phyloP scores from a whole-genome alignment of 1,284 basidiomycete genomes.

The Filobasidium uniguttulatum region DNA sequence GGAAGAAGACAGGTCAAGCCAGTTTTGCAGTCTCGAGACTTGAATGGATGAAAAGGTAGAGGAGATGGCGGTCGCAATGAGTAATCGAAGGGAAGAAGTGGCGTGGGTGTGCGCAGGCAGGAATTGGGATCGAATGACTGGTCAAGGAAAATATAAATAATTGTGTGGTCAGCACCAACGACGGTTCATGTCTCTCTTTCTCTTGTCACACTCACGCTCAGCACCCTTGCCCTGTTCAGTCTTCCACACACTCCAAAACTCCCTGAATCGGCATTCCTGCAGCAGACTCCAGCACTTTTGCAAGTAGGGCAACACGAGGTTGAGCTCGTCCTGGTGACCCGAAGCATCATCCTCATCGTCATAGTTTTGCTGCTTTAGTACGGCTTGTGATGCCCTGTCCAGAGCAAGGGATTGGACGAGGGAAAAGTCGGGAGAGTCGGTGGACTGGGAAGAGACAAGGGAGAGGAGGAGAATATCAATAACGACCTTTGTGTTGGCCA shows the following conservation, averaged over 20 bases:
- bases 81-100: conserved; percentile 21
- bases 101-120: conserved; percentile 29
- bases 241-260: conserved; percentile 15
- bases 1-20: conserved; percentile 38
- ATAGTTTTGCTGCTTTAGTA: conserved; percentile 12
- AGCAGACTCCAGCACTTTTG: conserved; percentile 10
- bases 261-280: conserved; percentile 13
- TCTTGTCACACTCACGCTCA: conserved; percentile 5
- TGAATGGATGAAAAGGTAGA: conserved; percentile 25
- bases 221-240: conserved; percentile 11
- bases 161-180: neutral
- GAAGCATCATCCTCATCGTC: conserved; percentile 18
- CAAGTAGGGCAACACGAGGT: conserved; percentile 9
- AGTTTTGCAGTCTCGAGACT: conserved; percentile 24
- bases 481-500: conserved; percentile 83
- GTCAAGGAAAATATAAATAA: conserved; percentile 3
- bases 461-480: conserved; percentile 90
- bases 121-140: conserved; percentile 30
- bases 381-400: conserved; percentile 41
- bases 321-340: conserved; percentile 63
- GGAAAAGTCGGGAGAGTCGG: conserved; percentile 62
- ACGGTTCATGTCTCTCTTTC: neutral
- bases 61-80: conserved; percentile 31
- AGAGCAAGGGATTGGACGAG: conserved; percentile 81
- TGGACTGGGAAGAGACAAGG: conserved; percentile 55